Evolutionary conservation across 2,329 filamentous ascomycete genomes (phyloP).

Genomic region (Epichloe festucae): DNA sequence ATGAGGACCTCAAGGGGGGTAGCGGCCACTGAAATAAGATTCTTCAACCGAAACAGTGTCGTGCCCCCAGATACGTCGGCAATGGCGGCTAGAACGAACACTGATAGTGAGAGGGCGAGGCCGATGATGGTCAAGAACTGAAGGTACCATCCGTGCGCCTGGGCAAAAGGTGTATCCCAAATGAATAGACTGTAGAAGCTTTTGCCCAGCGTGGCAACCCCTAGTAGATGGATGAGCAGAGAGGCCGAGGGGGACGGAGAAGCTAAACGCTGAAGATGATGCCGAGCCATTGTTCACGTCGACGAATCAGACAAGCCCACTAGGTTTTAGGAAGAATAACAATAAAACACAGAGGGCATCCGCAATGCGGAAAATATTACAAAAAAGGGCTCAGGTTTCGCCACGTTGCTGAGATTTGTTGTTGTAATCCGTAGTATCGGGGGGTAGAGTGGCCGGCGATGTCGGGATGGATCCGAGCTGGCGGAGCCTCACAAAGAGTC

Average conservation of each 20-base stretch:
- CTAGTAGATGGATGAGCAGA: slow-evolving; percentile 51
- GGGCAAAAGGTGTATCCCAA: slow-evolving; percentile 39
- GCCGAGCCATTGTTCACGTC: slow-evolving; percentile 26
- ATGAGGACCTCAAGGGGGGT: no score
- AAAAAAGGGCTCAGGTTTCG: background rate
- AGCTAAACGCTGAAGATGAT: slow-evolving; percentile 52
- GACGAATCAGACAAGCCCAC: background rate
- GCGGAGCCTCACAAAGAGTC: no score
- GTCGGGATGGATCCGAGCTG: background rate
- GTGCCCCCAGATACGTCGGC: no score
- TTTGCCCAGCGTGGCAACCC: slow-evolving; percentile 38
- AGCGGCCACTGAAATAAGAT: no score
- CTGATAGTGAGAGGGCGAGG: slow-evolving; percentile 44
- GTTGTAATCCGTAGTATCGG: background rate
- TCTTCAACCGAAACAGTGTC: no score
- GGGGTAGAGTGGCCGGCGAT: no score
- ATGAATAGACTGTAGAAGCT: slow-evolving; percentile 38
- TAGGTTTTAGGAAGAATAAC: background rate
- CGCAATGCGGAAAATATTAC: background rate
- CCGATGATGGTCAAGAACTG: slow-evolving; percentile 67
- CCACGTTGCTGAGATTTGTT: background rate
- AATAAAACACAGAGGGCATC: no score
- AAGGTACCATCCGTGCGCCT: slow-evolving; percentile 53
- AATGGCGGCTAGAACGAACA: slow-evolving; percentile 44
- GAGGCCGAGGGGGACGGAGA: slow-evolving; percentile 50